Base-by-base conservation (phyloP, 306 rosid genomes). In the Calophaca sinica region DNA sequence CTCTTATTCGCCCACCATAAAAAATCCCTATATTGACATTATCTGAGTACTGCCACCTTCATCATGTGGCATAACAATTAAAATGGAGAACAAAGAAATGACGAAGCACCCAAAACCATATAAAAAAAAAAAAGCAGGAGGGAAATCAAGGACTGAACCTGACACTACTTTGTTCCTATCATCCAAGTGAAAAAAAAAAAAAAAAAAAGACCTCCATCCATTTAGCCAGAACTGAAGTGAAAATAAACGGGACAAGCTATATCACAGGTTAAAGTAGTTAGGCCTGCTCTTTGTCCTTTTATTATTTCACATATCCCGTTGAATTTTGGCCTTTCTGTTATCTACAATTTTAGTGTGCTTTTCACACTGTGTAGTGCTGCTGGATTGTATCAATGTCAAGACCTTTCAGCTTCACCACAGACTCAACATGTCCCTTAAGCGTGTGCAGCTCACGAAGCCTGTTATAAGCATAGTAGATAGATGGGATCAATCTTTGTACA, bases 401-500 rank as follows among this genome's bases (percentile, higher is more conserved):
- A 36, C 98, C 98, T 68, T 94, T 94, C 64, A 94, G 96, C 93
- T 94, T 94, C 86, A 86, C 97, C 68, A 94, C 98, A 3, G 98
- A 94, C 84, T 94, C 99, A 0, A 94, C 99, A 31, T 94, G 99
- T 64, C 99, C 99, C 81, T 94, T 94, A 29, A 94, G 97, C 12
- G 99, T 94, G 88, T 74, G 82, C 54, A 90, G 96, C 88, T 94
- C 99, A 1, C 99, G 97, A 72, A 94, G 96, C 88, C 99, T 94
- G 81, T 13, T 5, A 41, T 68, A 76, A 79, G 55, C 3, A 35
- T 7, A 38, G 7, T 38, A 38, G 42, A 38, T 5, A 77, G 63
- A 51, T 11, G 32, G 3, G 48, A 63, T 63, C 50, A 63, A 20
- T 63, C 4, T 63, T 39, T 63, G 51, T 15, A 63, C 26, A 1